Percentiles rank a stretch among this genome's conserved stretches.
These are phyloP conservation scores for Thecaphora thlaspeos DNA, from an alignment of 1,284 basidiomycete genomes.

Conservation along the genomic window DNA sequence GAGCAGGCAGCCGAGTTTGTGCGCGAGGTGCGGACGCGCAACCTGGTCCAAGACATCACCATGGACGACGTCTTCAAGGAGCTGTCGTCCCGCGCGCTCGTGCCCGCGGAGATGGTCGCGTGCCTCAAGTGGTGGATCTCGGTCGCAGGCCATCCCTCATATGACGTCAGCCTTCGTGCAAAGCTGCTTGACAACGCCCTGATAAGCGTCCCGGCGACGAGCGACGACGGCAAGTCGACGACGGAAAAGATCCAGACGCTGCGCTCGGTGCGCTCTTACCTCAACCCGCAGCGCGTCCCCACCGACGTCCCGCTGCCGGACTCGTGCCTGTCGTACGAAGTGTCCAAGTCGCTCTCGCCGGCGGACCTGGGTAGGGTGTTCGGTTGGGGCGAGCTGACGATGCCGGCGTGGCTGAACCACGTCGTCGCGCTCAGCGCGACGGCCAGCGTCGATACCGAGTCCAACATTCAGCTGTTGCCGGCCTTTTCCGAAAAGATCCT, in stretches of 20 bases:
- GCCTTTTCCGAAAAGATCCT: constrained; percentile 82
- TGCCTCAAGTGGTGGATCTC: constrained; percentile 88
- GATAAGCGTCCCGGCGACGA: constrained; percentile 29
- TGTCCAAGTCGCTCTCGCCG: constrained; percentile 65
- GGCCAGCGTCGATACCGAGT: constrained; percentile 56
- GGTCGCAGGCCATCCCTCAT: constrained; percentile 61
- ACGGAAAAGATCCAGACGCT: constrained; percentile 60
- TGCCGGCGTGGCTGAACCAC: constrained; percentile 75
- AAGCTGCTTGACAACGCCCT: constrained; percentile 50
- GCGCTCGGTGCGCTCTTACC: constrained; percentile 69
- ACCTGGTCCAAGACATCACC: constrained; percentile 76
- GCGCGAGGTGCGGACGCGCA: constrained; percentile 67
- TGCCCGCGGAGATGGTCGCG: constrained; percentile 72
- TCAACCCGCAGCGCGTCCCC: constrained; percentile 74
- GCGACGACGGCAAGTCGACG: constrained; percentile 1
- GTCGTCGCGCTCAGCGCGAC: constrained; percentile 62
- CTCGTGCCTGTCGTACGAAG: constrained; percentile 72
- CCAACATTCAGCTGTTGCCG: constrained; percentile 70
- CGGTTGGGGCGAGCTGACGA: constrained; percentile 76
- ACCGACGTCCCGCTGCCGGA: constrained; percentile 77
- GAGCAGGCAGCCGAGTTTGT: constrained; percentile 69
- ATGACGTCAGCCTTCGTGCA: constrained; percentile 47
- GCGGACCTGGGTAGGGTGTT: constrained; percentile 57
- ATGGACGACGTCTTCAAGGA: constrained; percentile 84
- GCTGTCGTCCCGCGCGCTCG: constrained; percentile 71